Percentiles rank a stretch among this genome's conserved stretches.
Conservation (phyloP, 805 yeast genomes). For the Tetrapisispora phaffii region DNA sequence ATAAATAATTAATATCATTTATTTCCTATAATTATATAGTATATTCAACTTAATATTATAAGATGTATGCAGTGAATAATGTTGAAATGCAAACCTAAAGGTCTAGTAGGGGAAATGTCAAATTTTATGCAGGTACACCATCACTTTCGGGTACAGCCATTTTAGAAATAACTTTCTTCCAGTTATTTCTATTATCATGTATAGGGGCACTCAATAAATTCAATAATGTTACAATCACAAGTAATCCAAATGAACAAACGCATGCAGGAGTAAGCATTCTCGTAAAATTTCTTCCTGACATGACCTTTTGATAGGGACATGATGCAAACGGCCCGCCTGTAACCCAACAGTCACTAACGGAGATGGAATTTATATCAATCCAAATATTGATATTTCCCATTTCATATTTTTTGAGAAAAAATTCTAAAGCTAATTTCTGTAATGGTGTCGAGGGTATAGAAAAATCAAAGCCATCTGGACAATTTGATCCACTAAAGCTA, state of each 20-base stretch:
- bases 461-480: slow-evolving; percentile 33
- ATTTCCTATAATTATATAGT: background rate
- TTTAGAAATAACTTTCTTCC: slow-evolving; percentile 49
- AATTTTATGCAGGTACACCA: slow-evolving; percentile 67
- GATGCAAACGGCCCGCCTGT: slow-evolving; percentile 65
- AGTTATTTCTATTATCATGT: slow-evolving; percentile 55
- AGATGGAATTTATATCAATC: slow-evolving; percentile 75
- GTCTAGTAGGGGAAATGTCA: too few species aligned
- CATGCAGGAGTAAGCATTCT: slow-evolving; percentile 60
- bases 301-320: slow-evolving; percentile 65
- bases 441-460: slow-evolving; percentile 42
- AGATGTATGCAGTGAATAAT: background rate
- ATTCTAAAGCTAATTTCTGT: slow-evolving; percentile 31
- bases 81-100: background rate
- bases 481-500: slow-evolving; percentile 19
- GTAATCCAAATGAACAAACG: slow-evolving; percentile 43
- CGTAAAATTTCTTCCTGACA: slow-evolving; percentile 47
- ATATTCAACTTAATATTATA: background rate
- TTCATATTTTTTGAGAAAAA: slow-evolving; percentile 9
- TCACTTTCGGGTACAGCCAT: slow-evolving; percentile 59
- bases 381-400: slow-evolving; percentile 32
- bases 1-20: background rate
- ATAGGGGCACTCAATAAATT: slow-evolving; percentile 58
- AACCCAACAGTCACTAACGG: slow-evolving; percentile 73
- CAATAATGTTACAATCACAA: slow-evolving; percentile 43